Percentiles rank a stretch among this genome's conserved stretches.
Evolutionary conservation across 352 stramenopile species (phyloP).

Genomic region (Phytopythium boreale): DNA sequence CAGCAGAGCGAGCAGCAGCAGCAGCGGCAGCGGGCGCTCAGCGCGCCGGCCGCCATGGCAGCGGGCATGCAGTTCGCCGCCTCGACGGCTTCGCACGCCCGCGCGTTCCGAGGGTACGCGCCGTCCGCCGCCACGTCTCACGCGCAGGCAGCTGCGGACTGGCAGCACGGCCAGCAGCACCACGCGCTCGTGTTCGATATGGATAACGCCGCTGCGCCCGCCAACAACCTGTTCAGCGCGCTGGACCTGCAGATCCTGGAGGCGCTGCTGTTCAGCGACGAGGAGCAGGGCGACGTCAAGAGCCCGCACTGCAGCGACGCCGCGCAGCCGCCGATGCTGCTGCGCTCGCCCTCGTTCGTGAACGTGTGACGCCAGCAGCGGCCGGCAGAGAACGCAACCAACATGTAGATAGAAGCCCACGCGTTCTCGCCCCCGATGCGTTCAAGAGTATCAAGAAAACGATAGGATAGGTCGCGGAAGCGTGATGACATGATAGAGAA

Average conservation of each 20-base stretch:
- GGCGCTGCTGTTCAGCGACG: conserved; percentile 51
- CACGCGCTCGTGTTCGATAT: not conserved
- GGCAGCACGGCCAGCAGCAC: conserved; percentile 3
- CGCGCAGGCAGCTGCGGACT: not conserved
- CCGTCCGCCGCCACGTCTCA: not conserved
- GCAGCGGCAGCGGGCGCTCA: conserved; percentile 18
- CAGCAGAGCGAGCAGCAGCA: conserved; percentile 21
- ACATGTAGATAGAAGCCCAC: not conserved
- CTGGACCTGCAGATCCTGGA: conserved; percentile 53
- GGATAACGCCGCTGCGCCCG: not conserved
- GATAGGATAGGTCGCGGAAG: not conserved
- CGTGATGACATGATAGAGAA: no score
- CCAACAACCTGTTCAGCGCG: conserved; percentile 30
- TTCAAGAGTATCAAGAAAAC: not conserved
- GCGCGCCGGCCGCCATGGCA: conserved; percentile 18
- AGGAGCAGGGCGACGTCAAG: conserved; percentile 28
- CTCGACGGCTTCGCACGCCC: not conserved
- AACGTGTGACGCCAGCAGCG: conserved; percentile 27
- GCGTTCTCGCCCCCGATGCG: not conserved
- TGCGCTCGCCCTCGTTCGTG: conserved; percentile 27
- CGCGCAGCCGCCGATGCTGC: conserved; percentile 14
- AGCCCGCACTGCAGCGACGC: conserved; percentile 19
- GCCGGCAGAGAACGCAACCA: not conserved
- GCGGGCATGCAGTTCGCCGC: conserved; percentile 27
- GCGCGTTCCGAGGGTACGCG: not conserved